Evolutionary conservation across 148 eudicot genomes (phyloP), one percentile per base, ranked within the genome.

Genomic region (Diospyros kaki): DNA sequence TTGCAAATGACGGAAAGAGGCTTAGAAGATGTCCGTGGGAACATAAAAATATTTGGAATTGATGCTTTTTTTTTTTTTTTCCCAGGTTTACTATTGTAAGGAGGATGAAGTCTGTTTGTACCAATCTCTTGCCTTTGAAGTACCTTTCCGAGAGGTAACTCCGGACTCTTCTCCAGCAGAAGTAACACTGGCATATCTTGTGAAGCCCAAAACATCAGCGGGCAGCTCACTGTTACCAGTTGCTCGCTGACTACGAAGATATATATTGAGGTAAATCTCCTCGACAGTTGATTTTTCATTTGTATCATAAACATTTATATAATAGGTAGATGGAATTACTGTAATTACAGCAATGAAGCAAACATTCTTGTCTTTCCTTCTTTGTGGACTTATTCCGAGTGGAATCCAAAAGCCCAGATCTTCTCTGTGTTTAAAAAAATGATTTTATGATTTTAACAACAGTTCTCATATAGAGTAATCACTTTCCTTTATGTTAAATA

Each of bases 41-140:
- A 14, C 18, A 1, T 59, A 38, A 68, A 42, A 11, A 51, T 4
- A n/a, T 28, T 60, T 9, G 18, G 60, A 69, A 50, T 71, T 38
- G 2, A 2, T 58, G 28, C 28, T 28, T 0, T 28, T 28, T 28
- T 28, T 28, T 28, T 28, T 45, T 4, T 53, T 42, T 64, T 75
- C 80, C 44, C 90, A 94, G 98, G 96, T 94, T 60, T 94, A 94
- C 84, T 94, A 92, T 73, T 94, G 98, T 15, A 92, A 94, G 73
- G 98, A 92, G 83, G 96, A 94, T 58, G 98, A 94, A 76, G 91
- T 94, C 53, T 92, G 98, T 77, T 81, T 94, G 71, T 94, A 92
- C 69, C 93, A 94, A 66, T 86, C 97, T 43, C 81, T 94, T 71
- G 92, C 85, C 70, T 92, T 94, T 77, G 93, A 92, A 80, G 86